A percentile compares a stretch with the other conserved stretches of the same genome.
phyloP scores from a whole-genome alignment of 345 rosid genomes.

The Angophora floribunda region DNA sequence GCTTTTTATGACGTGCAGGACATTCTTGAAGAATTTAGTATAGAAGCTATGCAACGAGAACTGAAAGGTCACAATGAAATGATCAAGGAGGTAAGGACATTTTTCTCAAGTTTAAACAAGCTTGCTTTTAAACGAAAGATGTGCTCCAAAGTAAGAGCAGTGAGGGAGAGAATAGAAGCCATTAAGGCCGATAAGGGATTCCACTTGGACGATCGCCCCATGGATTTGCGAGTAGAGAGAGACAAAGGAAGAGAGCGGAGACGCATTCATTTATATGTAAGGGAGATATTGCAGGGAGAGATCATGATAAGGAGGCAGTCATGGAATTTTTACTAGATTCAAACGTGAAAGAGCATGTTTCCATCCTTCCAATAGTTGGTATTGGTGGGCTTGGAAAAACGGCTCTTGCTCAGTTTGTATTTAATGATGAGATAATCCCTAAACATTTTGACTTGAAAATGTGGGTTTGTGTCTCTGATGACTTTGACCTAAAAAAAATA shows the following conservation, averaged over 20 bases:
- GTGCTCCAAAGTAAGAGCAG: neutral
- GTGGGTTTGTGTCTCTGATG: neutral
- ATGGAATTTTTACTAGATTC: neutral
- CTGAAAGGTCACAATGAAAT: neutral
- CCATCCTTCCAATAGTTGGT: neutral
- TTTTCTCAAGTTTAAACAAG: neutral
- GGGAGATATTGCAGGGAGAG: neutral
- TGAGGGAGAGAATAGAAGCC: neutral
- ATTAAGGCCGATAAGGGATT: neutral
- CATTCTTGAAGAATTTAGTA: slow-evolving; percentile 17
- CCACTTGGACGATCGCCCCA: neutral
- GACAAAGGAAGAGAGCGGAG: neutral
- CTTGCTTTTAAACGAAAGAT: neutral
- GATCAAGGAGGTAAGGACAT: neutral
- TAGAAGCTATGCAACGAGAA: neutral
- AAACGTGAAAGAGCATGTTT: neutral
- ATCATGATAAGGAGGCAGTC: neutral
- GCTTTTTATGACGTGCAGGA: slow-evolving; percentile 23
- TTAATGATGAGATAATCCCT: neutral
- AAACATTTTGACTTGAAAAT: neutral
- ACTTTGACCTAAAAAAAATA: neutral
- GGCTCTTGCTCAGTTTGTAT: neutral
- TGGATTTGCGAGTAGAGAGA: neutral
- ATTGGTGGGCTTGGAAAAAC: neutral
- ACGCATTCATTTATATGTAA: neutral